These are phyloP conservation scores for Tetrapyrgos nigripes DNA, from an alignment of 1,284 basidiomycete species.

Conservation along the genomic window DNA sequence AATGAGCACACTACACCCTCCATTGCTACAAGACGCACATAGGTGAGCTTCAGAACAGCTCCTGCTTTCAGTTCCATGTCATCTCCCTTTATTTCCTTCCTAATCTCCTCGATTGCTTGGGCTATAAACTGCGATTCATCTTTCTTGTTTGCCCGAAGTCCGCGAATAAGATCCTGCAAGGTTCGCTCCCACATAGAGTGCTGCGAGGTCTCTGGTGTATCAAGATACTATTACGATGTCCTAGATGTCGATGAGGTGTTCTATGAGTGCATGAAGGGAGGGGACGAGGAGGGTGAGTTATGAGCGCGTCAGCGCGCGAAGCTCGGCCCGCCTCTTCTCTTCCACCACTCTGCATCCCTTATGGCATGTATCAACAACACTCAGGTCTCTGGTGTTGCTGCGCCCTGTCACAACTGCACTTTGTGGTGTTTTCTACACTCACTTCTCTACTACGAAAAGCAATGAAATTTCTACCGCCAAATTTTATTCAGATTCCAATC, in stretches of 20 bases:
- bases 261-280: not conserved
- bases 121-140: constrained; percentile 85
- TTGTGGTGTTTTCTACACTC: too few relatives aligned
- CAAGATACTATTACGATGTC: not conserved
- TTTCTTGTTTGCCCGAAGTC: constrained; percentile 85
- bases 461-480: too few relatives aligned
- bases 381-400: too few relatives aligned
- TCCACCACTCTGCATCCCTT: too few relatives aligned
- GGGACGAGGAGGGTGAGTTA: too few relatives aligned
- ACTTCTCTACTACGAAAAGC: too few relatives aligned
- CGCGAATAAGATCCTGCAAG: constrained; percentile 90
- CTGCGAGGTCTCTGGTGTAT: too few relatives aligned
- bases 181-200: constrained; percentile 92
- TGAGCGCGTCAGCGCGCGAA: too few relatives aligned
- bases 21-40: constrained; percentile 62
- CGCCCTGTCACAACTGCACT: too few relatives aligned
- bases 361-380: too few relatives aligned
- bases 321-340: too few relatives aligned
- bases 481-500: too few relatives aligned
- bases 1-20: constrained; percentile 12
- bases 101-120: constrained; percentile 87
- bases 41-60: constrained; percentile 95
- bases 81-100: constrained; percentile 89
- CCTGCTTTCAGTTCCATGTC: constrained; percentile 98
- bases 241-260: not conserved